Evolutionary conservation across 257 asterid species (phyloP).

Genomic region (Ligustrum vulgare): DNA sequence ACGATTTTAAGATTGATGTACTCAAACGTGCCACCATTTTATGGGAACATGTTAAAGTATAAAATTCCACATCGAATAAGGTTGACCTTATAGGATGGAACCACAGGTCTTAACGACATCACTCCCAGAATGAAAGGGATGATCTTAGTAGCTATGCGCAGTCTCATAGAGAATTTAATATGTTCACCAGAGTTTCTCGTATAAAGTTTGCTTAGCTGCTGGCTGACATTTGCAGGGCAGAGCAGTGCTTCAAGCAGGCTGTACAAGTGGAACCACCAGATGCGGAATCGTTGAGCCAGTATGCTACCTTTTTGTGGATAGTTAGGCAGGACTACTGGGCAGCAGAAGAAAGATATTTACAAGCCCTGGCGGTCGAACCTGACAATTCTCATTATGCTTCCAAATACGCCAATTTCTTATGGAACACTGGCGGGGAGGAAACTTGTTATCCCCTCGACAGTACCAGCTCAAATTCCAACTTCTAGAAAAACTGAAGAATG

Average conservation of each 20-base stretch:
- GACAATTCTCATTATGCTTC: slow-evolving; percentile 51
- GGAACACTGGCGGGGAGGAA: slow-evolving; percentile 90
- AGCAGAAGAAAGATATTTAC: slow-evolving; percentile 75
- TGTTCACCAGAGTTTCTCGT: background rate
- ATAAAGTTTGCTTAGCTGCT: background rate
- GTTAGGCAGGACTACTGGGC: slow-evolving; percentile 57
- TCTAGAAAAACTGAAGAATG: slow-evolving; percentile 22
- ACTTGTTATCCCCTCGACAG: slow-evolving; percentile 67
- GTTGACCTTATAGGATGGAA: too few relatives aligned
- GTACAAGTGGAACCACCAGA: slow-evolving; percentile 58
- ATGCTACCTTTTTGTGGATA: slow-evolving; percentile 81
- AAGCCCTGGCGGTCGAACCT: slow-evolving; percentile 61
- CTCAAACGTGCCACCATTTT: too few relatives aligned
- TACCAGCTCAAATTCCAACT: slow-evolving; percentile 19
- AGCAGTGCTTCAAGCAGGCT: slow-evolving; percentile 78
- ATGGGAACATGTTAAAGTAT: too few relatives aligned
- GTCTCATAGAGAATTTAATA: background rate
- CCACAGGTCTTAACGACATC: too few relatives aligned
- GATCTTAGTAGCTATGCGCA: background rate
- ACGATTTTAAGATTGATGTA: too few relatives aligned
- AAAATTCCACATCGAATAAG: too few relatives aligned
- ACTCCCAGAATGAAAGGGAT: background rate
- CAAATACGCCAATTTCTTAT: slow-evolving; percentile 70
- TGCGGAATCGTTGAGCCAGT: slow-evolving; percentile 57
- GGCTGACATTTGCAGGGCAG: slow-evolving; percentile 55